A percentile compares a stretch with the other conserved stretches of the same genome.
These are phyloP conservation scores for Botrytis elliptica DNA, from an alignment of 2,329 filamentous ascomycete genomes.

Conservation along the genomic window DNA sequence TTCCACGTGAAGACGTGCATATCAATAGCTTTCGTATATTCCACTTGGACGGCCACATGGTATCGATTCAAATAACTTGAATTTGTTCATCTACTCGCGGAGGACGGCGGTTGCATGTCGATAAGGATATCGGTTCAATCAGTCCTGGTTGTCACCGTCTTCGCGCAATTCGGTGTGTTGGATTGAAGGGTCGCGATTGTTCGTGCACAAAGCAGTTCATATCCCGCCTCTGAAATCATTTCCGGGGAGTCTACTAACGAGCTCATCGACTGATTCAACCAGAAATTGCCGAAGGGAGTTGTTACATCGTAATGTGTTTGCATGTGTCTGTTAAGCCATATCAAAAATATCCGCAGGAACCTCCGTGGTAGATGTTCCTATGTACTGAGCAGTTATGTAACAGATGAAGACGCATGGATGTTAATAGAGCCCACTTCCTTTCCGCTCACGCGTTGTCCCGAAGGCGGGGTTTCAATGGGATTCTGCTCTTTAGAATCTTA, in stretches of 20 bases:
- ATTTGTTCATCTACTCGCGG: constrained; percentile 25
- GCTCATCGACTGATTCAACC: background rate
- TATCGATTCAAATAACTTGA: constrained; percentile 22
- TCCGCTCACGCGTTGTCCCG: background rate
- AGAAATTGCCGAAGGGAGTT: background rate
- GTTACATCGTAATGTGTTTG: background rate
- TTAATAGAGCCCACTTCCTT: background rate
- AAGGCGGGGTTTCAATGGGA: background rate
- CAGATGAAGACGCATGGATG: background rate
- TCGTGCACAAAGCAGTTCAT: constrained; percentile 18
- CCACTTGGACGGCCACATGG: constrained; percentile 14
- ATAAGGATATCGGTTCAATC: constrained; percentile 17
- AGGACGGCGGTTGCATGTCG: constrained; percentile 18
- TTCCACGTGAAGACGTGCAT: constrained; percentile 20
- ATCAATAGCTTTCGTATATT: constrained; percentile 20
- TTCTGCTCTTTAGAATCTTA: background rate
- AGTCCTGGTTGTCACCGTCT: constrained; percentile 1
- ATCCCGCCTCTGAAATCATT: background rate
- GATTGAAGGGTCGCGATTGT: constrained; percentile 17
- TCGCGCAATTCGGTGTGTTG: background rate
- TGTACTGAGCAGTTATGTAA: background rate
- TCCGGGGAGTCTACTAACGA: background rate
- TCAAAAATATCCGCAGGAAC: background rate
- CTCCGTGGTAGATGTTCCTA: background rate
- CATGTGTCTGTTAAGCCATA: background rate